Percentiles rank a stretch among this genome's conserved stretches.
Conservation (phyloP, 1,284 basidiomycete genomes). For the Leccinum pachyderme region DNA sequence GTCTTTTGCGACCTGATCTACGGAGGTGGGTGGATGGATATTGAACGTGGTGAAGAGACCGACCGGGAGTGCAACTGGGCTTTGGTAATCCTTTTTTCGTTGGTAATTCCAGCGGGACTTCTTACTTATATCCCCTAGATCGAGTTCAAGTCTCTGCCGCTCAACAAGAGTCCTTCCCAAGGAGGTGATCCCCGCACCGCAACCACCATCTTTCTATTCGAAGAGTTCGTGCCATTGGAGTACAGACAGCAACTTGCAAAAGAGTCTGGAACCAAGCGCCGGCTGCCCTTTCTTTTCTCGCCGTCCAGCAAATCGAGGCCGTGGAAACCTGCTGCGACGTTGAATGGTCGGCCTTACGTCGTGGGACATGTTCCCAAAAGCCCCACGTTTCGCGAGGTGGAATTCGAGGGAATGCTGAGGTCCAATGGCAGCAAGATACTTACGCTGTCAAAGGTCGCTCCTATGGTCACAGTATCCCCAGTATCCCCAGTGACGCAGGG, state of each 20-base stretch:
- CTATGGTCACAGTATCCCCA: conserved; percentile 24
- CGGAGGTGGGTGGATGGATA: conserved; percentile 76
- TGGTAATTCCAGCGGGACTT: not conserved
- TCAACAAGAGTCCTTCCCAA: conserved; percentile 27
- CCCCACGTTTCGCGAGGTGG: conserved; percentile 63
- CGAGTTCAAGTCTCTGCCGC: conserved; percentile 74
- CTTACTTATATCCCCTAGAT: conserved; percentile 53
- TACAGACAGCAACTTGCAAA: conserved; percentile 75
- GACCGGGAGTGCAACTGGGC: conserved; percentile 89
- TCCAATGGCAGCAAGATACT: conserved; percentile 63
- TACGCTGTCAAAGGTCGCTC: conserved; percentile 39
- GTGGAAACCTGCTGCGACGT: conserved; percentile 75
- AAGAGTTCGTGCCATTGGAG: conserved; percentile 85
- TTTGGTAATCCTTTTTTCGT: conserved; percentile 56
- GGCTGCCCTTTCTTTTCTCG: conserved; percentile 50
- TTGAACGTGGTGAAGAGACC: conserved; percentile 67
- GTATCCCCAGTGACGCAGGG: conserved; percentile 2
- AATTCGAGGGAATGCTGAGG: conserved; percentile 76
- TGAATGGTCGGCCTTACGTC: conserved; percentile 74
- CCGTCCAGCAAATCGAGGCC: conserved; percentile 46
- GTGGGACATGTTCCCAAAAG: conserved; percentile 65
- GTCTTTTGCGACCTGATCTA: conserved; percentile 85
- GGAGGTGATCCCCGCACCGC: conserved; percentile 51
- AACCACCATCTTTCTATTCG: conserved; percentile 72
- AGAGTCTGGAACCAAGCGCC: conserved; percentile 41